Conservation (phyloP, 345 rosid species). For the Melaleuca quinquenervia region DNA sequence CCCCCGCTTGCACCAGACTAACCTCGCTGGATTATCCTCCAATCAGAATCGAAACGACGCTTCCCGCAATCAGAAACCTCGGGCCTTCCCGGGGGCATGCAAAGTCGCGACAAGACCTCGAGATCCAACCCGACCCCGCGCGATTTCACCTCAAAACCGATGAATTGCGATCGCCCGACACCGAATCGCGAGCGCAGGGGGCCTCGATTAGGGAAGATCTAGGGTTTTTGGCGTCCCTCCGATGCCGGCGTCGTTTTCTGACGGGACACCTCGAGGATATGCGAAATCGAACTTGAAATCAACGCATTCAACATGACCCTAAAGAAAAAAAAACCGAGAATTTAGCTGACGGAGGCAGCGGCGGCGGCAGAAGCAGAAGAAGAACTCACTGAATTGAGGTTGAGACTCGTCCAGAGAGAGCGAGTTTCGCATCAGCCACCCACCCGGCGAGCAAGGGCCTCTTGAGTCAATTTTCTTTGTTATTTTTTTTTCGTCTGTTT, state of each 20-base stretch:
- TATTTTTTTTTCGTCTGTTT: background rate
- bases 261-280: background rate
- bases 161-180: background rate
- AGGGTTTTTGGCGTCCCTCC: conserved; percentile 17
- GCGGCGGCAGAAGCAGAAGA: background rate
- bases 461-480: background rate
- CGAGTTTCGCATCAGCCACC: background rate
- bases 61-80: background rate
- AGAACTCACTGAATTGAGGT: conserved; percentile 27
- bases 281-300: background rate
- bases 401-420: conserved; percentile 2
- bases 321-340: background rate
- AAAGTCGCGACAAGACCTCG: conserved; percentile 14
- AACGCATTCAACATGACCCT: background rate
- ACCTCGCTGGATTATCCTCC: background rate
- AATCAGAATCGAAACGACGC: background rate
- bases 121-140: background rate
- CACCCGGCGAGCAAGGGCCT: background rate
- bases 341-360: background rate
- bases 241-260: conserved; percentile 3
- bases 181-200: conserved; percentile 11
- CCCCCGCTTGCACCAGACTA: conserved; percentile 3
- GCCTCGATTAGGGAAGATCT: conserved; percentile 25
- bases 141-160: background rate
- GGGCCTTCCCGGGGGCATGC: conserved; percentile 17